These are phyloP conservation scores for Tremella mesenterica DNA, from an alignment of 768 basidiomycete species.

Conservation along the genomic window DNA sequence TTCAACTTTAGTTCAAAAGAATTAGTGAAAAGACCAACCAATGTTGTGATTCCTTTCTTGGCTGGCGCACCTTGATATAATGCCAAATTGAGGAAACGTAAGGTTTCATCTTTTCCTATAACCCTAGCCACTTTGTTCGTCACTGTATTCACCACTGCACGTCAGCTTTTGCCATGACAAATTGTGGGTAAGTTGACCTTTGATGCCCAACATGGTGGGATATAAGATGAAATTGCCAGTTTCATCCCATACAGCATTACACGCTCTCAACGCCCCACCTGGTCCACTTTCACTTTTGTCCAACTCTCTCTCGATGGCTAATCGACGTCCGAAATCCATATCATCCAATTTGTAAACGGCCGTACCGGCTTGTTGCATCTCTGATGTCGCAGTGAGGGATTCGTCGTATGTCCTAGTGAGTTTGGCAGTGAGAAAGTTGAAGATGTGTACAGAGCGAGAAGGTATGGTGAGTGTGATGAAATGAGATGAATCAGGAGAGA, in stretches of 20 bases:
- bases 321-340: conserved; percentile 98
- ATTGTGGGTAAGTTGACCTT: conserved; percentile 54
- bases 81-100: conserved; percentile 77
- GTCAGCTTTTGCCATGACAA: not conserved
- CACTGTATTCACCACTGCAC: conserved; percentile 78
- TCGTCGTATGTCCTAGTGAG: conserved; percentile 91
- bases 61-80: conserved; percentile 90
- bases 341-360: conserved; percentile 85
- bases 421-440: conserved; percentile 82
- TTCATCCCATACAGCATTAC: conserved; percentile 95
- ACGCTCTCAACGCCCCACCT: conserved; percentile 51
- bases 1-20: not conserved
- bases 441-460: conserved; percentile 86
- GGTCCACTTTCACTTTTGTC: conserved; percentile 57
- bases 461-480: conserved; percentile 86
- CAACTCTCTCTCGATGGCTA: conserved; percentile 83
- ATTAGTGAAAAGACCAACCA: conserved; percentile 42
- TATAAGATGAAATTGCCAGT: conserved; percentile 90
- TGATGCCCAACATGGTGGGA: conserved; percentile 86
- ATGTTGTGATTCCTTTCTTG: conserved; percentile 73
- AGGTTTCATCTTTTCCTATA: conserved; percentile 86
- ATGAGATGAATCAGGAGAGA: conserved; percentile 79
- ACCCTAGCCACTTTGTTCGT: conserved; percentile 85
- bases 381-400: conserved; percentile 80
- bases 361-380: conserved; percentile 98